Evolutionary conservation across 768 basidiomycete species (phyloP), one percentile per base, ranked within the genome.

Genomic region (Kwoniella sp.): DNA sequence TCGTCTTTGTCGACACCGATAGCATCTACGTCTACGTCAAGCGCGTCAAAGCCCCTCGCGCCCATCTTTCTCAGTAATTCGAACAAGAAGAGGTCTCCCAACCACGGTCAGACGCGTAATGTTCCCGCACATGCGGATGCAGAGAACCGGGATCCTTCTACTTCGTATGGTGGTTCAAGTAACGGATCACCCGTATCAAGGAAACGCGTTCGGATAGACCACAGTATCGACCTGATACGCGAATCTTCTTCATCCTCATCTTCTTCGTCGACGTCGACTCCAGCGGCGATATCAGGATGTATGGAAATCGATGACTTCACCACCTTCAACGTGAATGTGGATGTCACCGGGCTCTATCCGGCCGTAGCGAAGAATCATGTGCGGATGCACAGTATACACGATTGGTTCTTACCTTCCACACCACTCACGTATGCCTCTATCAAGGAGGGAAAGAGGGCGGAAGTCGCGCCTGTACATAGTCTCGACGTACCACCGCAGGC

Each of bases 351-450:
- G 4, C 26, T 51, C n/a, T n/a, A n/a, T n/a, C n/a, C 30, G 55
- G 47, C 20, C 22, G 34, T 22, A 12, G n/a, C 38, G 8, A 65
- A 58, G 41, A 58, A 38, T 47, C 63, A 63, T 29, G 54, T 50
- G 4, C 23, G 68, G 23, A 58, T 59, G 48, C 68, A 51, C 22
- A 65, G 68, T 34, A 54, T 65, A 41, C 63, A 59, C 26, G 63
- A 65, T 61, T 65, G 64, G 68, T 69, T 62, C 30, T 47, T 60
- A 37, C 67, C 67, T 15, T 58, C 51, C n/a, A 69, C 63, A 12
- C 34, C 55, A 4, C 20, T 23, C 12, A 54, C 56, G 1, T 65
- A 65, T 38, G 63, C 58, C 31, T 31, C 57, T 29, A 23, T 65
- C 52, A 61, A 57, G 28, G 67, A 60, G 15, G 57, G 56, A 25